A percentile compares a stretch with the other conserved stretches of the same genome.
Conservation (phyloP, 2,329 filamentous ascomycete species). For the Podosphaera aphanis region DNA sequence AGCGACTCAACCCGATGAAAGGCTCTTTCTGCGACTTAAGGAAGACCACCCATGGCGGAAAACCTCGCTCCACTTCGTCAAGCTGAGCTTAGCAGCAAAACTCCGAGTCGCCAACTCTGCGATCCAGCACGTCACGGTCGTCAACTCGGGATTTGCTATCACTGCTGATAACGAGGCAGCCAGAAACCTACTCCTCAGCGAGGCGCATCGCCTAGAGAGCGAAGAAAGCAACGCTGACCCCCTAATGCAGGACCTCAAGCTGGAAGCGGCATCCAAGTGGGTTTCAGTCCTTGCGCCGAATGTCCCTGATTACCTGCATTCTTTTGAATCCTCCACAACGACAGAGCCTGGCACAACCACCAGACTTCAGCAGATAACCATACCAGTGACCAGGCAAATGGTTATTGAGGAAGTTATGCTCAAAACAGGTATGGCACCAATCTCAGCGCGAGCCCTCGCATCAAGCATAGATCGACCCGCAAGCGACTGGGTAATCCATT, state of each 20-base stretch:
- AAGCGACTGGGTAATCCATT: no score
- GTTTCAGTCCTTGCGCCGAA: background rate
- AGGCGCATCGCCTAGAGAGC: no score
- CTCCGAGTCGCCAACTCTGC: background rate
- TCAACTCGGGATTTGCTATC: background rate
- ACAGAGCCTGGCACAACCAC: no score
- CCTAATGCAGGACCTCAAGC: background rate
- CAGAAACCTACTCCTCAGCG: background rate
- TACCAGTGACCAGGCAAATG: no score
- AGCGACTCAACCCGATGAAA: background rate
- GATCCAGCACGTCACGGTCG: background rate
- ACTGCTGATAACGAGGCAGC: background rate
- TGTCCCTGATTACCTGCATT: background rate
- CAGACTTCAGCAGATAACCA: no score
- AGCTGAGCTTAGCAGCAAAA: background rate
- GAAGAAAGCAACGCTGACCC: no score
- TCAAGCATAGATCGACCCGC: no score
- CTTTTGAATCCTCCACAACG: background rate
- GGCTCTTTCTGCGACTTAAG: background rate
- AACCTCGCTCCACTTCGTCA: background rate
- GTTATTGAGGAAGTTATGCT: no score
- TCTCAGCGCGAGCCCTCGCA: no score
- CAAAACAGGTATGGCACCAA: no score
- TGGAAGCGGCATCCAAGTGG: background rate
- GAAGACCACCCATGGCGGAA: background rate